Conservation (phyloP, 2,329 filamentous ascomycete species). For the Colletotrichum sp. region DNA sequence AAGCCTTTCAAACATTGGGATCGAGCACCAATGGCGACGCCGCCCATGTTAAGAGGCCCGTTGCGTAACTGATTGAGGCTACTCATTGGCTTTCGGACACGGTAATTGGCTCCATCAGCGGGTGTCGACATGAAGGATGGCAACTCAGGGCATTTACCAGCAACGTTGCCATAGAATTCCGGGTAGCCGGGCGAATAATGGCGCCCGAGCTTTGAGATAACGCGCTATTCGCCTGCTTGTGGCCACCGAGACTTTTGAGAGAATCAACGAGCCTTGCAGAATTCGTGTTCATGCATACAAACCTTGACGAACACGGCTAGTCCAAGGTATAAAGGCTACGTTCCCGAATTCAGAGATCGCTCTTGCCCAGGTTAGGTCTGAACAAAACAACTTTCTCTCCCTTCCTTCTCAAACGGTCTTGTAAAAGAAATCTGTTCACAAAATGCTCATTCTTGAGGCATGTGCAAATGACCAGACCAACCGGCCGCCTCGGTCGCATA, state of each 20-base stretch:
- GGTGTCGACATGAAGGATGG: neutral
- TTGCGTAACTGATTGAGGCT: neutral
- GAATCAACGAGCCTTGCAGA: neutral
- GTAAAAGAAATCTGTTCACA: neutral
- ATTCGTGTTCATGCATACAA: neutral
- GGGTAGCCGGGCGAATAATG: neutral
- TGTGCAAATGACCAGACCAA: neutral
- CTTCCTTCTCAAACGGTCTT: neutral
- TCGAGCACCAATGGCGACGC: neutral
- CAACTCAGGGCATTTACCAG: neutral
- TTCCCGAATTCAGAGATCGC: neutral
- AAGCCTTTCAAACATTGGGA: neutral
- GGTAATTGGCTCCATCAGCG: neutral
- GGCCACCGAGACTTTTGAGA: neutral
- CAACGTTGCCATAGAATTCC: neutral
- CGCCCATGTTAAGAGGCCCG: fast-evolving
- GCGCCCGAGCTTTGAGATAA: neutral
- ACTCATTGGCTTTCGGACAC: neutral
- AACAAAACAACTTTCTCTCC: fast-evolving
- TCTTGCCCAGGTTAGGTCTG: fast-evolving
- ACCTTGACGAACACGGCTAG: neutral
- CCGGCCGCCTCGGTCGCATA: neutral
- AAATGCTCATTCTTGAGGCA: neutral
- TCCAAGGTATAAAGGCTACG: neutral
- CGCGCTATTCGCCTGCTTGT: neutral